These are phyloP conservation scores for Russula sp. DNA, from an alignment of 768 basidiomycete genomes.

Conservation along the genomic window DNA sequence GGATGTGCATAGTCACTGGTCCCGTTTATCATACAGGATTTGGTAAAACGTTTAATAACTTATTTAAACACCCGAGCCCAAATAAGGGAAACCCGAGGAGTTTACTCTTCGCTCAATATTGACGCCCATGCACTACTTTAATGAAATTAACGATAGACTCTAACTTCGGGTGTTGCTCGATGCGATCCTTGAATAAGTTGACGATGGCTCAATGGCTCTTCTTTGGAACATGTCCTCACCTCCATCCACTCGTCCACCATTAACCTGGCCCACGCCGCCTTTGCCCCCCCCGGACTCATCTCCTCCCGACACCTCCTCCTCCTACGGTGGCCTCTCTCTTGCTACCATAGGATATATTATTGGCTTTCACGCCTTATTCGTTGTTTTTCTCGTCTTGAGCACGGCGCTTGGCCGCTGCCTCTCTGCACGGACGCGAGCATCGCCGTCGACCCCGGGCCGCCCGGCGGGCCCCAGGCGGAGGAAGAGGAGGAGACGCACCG, in stretches of 20 bases:
- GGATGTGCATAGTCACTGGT: too few relatives aligned
- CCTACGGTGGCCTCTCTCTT: background rate
- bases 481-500: too few relatives aligned
- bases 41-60: too few relatives aligned
- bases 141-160: background rate
- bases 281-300: too few relatives aligned
- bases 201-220: background rate
- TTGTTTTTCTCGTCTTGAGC: background rate
- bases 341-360: background rate
- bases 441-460: background rate
- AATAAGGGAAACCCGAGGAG: background rate
- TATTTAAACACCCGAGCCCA: background rate
- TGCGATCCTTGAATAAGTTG: too few relatives aligned
- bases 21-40: too few relatives aligned
- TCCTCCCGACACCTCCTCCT: too few relatives aligned
- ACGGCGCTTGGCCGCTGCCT: background rate
- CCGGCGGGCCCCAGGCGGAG: background rate
- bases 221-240: background rate
- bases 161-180: background rate
- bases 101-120: too few relatives aligned
- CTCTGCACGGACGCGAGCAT: background rate
- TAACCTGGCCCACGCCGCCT: background rate
- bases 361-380: background rate
- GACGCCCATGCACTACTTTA: background rate
- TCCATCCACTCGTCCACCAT: background rate